Base-by-base conservation (phyloP, 805 yeast species). In the Wickerhamiella qilinensis region DNA sequence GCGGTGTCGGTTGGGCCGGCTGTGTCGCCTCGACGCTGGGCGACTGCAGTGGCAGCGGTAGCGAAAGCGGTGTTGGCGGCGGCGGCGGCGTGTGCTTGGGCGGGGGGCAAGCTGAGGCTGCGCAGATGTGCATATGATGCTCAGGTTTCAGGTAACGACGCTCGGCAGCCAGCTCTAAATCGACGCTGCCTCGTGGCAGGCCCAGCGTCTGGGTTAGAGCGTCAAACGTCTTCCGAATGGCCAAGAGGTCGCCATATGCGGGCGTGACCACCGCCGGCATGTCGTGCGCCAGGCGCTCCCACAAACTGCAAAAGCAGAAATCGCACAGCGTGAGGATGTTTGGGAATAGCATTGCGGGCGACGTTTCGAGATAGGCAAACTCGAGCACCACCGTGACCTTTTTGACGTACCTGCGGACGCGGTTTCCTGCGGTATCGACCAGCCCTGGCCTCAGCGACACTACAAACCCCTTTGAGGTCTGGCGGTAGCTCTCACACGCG, bases 291-390 rank as follows among this genome's bases (percentile, higher is more conserved):
- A 41, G 33, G 14, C 30, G 4, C 8, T 17, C 22, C n/a, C 20
- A 22, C 32, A 35, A 18, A 4, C 33, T 11, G 11, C 8, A 24
- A 21, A 40, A 12, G 3, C 46, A 35, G 30, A 42, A 46, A 35
- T 47, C 47, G n/a, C 41, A 46, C 11, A 47, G 35, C 20, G 12
- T 20, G 21, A 37, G 12, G 29, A 40, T 28, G n/a, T 38, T 29
- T 12, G 29, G 30, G 20, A 36, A 25, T n/a, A 38, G 15, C 8
- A 8, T 7, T 20, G 32, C 33, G 7, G 17, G 12, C 4, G 20
- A 27, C n/a, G 18, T 27, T 2, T 17, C 20, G 2, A 20, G 28
- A 20, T 38, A 38, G 3, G 30, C 20, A 8, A 31, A 36, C 19
- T 38, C 39, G 20, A 38, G 16, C 12, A 12, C 14, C 2, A 38